Percentiles rank a stretch among this genome's conserved stretches.
Conservation (phyloP, 345 rosid genomes). For the Citrus trifoliata region DNA sequence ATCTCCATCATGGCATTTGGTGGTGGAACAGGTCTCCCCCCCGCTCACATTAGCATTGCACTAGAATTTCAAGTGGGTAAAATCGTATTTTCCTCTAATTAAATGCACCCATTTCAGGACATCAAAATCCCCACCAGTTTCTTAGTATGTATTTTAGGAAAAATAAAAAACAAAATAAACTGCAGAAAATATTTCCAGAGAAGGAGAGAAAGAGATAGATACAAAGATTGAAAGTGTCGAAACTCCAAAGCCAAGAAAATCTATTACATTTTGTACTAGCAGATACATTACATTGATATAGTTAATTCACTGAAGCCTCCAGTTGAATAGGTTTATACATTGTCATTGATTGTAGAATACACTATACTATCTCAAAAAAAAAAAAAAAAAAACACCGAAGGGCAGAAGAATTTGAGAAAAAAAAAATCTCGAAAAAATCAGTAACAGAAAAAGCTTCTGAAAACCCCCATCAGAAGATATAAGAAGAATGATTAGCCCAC, state of each 20-base stretch:
- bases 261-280: conserved; percentile 1
- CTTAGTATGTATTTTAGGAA: conserved; percentile 1
- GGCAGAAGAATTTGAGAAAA: not conserved
- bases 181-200: conserved; percentile 12
- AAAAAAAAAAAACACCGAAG: not conserved
- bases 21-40: conserved; percentile 19
- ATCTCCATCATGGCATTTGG: not conserved
- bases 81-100: conserved; percentile 1
- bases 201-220: not conserved
- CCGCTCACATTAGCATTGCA: conserved; percentile 16
- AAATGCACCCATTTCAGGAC: conserved; percentile 11
- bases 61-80: conserved; percentile 11
- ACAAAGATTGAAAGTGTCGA: not conserved
- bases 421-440: conserved; percentile 1
- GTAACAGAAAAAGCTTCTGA: not conserved
- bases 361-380: not conserved
- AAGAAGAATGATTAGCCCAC: conserved; percentile 4
- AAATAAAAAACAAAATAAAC: not conserved
- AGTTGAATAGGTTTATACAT: conserved; percentile 26
- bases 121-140: conserved; percentile 18
- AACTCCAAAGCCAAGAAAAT: not conserved
- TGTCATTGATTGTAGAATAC: conserved; percentile 6
- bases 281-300: not conserved
- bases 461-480: conserved; percentile 3
- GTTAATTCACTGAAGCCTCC: not conserved